phyloP scores from a whole-genome alignment of 495 filamentous ascomycete species.

The Peziza echinospora region DNA sequence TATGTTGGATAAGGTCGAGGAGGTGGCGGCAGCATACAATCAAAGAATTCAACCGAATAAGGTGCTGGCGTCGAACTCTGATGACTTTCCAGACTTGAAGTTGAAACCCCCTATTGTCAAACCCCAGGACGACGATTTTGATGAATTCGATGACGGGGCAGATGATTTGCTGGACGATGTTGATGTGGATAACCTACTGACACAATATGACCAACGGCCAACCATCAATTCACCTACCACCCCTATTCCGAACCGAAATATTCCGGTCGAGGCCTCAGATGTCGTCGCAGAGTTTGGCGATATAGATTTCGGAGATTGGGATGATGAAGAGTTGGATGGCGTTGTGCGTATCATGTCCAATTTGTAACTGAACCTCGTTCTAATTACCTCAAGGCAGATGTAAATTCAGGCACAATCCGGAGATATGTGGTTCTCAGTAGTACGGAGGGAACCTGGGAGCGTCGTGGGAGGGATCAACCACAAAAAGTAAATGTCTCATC shows the following conservation, averaged over 20 bases:
- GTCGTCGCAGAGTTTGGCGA: conserved; percentile 17
- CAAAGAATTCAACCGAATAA: background rate
- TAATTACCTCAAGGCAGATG: conserved; percentile 19
- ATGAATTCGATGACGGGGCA: conserved; percentile 40
- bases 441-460: conserved; percentile 11
- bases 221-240: background rate
- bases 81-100: conserved; percentile 7
- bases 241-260: background rate
- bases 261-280: conserved; percentile 6
- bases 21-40: conserved; percentile 6
- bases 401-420: conserved; percentile 12
- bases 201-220: conserved; percentile 21
- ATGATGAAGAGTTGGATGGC: conserved; percentile 13
- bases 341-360: conserved; percentile 7
- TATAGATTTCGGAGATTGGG: conserved; percentile 15
- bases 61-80: background rate
- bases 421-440: conserved; percentile 12
- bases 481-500: conserved; percentile 4
- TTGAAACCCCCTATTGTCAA: too few species aligned
- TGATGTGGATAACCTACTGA: conserved; percentile 34
- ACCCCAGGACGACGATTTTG: conserved; percentile 33
- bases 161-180: conserved; percentile 29
- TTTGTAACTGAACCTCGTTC: background rate
- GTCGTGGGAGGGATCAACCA: conserved; percentile 2
- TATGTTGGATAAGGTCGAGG: conserved; percentile 29